phyloP scores from a whole-genome alignment of 2,329 filamentous ascomycete species.

The Scleromitrula shiraiana region DNA sequence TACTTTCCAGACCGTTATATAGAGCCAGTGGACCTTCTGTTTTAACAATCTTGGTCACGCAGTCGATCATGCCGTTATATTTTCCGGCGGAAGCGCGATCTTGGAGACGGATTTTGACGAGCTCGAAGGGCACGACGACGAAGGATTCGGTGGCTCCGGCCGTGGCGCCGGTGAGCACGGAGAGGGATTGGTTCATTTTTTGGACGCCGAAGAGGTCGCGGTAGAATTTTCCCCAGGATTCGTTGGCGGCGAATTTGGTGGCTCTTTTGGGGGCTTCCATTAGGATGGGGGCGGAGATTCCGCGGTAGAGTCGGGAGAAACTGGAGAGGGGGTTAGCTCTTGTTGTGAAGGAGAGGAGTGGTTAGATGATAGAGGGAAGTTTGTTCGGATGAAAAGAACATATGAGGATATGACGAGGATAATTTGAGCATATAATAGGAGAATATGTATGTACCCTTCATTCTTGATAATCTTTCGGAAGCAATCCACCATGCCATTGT shows the following conservation, averaged over 20 bases:
- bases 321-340: conserved; percentile 35
- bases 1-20: conserved; percentile 96
- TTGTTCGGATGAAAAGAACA: too few species aligned
- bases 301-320: conserved; percentile 85
- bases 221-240: conserved; percentile 95
- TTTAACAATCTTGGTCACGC: conserved; percentile 71
- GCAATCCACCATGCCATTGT: conserved; percentile 97
- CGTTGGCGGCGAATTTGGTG: conserved; percentile 98
- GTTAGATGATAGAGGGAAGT: background rate
- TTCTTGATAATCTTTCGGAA: conserved; percentile 94
- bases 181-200: conserved; percentile 88
- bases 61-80: conserved; percentile 76
- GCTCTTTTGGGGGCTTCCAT: conserved; percentile 97
- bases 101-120: conserved; percentile 96
- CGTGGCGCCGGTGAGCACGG: conserved; percentile 85
- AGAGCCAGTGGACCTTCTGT: conserved; percentile 79
- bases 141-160: conserved; percentile 94
- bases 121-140: conserved; percentile 95
- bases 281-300: conserved; percentile 89
- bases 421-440: too few species aligned
- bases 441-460: conserved; percentile 66
- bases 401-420: too few species aligned
- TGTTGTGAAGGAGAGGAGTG: conserved; percentile 1
- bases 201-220: conserved; percentile 73
- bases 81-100: conserved; percentile 88